Conservation (phyloP, 495 filamentous ascomycete genomes). For the Aspergillus diversus region DNA sequence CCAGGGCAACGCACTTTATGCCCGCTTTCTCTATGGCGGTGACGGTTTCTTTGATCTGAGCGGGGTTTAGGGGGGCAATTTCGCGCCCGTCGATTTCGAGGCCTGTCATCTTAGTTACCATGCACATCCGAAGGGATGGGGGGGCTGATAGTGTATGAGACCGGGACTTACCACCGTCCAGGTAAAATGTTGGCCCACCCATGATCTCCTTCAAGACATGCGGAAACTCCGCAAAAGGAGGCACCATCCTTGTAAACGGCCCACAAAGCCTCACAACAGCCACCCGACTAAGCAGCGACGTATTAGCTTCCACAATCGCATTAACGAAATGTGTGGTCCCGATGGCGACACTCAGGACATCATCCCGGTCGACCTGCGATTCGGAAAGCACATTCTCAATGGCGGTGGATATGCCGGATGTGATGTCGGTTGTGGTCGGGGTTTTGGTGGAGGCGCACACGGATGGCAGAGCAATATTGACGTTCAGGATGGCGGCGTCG, state of each 20-base stretch:
- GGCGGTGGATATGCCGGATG: constrained; percentile 54
- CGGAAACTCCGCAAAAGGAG: constrained; percentile 56
- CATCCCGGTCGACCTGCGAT: constrained; percentile 36
- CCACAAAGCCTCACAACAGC: constrained; percentile 59
- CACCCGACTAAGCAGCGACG: constrained; percentile 52
- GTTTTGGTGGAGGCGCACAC: constrained; percentile 60
- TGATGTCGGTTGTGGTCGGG: constrained; percentile 60
- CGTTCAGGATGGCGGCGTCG: constrained; percentile 60
- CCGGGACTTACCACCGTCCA: constrained; percentile 37
- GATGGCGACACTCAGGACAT: constrained; percentile 55
- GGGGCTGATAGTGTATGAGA: background rate
- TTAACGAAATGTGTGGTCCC: constrained; percentile 66
- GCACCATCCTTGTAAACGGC: constrained; percentile 55
- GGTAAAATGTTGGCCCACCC: constrained; percentile 39
- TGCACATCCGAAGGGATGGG: too few relatives aligned
- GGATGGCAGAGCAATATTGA: constrained; percentile 34
- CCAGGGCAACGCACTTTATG: constrained; percentile 37
- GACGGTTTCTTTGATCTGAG: constrained; percentile 15
- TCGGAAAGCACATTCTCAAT: constrained; percentile 51
- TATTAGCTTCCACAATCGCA: constrained; percentile 61
- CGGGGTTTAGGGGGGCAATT: constrained; percentile 31
- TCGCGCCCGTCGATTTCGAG: constrained; percentile 45
- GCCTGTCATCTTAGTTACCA: constrained; percentile 21
- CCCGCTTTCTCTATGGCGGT: background rate
- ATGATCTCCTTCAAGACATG: constrained; percentile 35